These are phyloP conservation scores for Rutstroemia sp. DNA, from an alignment of 2,329 filamentous ascomycete species.

Conservation along the genomic window DNA sequence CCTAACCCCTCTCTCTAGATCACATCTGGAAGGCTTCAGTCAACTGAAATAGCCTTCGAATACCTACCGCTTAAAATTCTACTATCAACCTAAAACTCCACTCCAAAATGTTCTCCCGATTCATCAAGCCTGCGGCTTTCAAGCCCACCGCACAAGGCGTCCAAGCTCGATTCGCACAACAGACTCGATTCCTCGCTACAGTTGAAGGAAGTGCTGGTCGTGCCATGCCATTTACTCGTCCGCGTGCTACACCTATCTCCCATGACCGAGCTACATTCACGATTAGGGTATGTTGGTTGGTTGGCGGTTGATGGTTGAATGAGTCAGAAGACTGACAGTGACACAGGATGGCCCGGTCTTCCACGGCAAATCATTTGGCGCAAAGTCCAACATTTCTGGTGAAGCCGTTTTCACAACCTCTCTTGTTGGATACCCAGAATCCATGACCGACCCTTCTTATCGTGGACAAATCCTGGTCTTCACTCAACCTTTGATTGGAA, in stretches of 20 bases:
- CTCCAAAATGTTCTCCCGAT: constrained; percentile 52
- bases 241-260: constrained; percentile 58
- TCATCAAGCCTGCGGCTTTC: constrained; percentile 47
- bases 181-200: constrained; percentile 52
- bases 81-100: constrained; percentile 18
- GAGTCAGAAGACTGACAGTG: constrained; percentile 23
- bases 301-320: background rate
- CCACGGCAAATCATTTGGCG: constrained; percentile 92
- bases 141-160: constrained; percentile 28
- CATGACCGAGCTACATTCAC: constrained; percentile 86
- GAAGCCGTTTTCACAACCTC: constrained; percentile 99
- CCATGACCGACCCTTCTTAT: constrained; percentile 81
- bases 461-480: constrained; percentile 96
- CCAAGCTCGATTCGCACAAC: constrained; percentile 24
- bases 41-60: constrained; percentile 29
- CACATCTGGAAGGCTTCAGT: constrained; percentile 38
- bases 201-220: constrained; percentile 64
- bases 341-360: constrained; percentile 84
- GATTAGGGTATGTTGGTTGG: constrained; percentile 59
- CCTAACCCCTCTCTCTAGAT: constrained; percentile 28
- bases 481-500: constrained; percentile 95
- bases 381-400: constrained; percentile 92
- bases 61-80: constrained; percentile 13
- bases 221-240: constrained; percentile 51
- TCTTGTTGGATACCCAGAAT: constrained; percentile 95